Evolutionary conservation across 2,329 filamentous ascomycete species (phyloP).

Genomic region (Fulvia fulva): DNA sequence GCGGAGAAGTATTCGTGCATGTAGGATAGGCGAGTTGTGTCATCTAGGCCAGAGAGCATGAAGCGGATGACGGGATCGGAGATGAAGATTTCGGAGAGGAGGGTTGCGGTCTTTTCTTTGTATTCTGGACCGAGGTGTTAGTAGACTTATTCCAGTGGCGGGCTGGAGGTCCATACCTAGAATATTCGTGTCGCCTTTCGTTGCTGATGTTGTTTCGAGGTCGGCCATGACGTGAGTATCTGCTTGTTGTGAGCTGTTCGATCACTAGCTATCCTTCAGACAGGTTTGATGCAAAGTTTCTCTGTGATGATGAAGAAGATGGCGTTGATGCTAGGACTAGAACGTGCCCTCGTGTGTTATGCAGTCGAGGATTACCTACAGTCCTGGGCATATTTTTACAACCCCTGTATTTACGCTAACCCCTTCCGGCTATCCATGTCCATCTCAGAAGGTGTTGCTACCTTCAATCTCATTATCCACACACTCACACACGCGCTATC

Average conservation of each 20-base stretch:
- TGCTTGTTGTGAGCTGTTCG: not conserved
- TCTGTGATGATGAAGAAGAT: not conserved
- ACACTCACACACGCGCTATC: no score
- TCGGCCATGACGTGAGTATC: not conserved
- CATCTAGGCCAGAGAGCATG: slow-evolving; percentile 18
- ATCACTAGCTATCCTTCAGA: not conserved
- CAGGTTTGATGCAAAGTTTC: not conserved
- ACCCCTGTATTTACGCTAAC: no score
- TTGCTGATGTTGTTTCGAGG: not conserved
- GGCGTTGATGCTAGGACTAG: no score
- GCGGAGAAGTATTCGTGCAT: slow-evolving; percentile 19
- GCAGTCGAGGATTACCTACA: no score
- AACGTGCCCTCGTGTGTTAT: no score
- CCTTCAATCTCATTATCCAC: no score
- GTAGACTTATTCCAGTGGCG: no score
- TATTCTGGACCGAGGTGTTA: slow-evolving; percentile 2
- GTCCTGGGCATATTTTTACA: no score
- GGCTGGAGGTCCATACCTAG: no score
- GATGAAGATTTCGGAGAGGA: slow-evolving; percentile 16
- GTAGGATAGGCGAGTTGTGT: slow-evolving; percentile 12
- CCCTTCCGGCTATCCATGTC: no score
- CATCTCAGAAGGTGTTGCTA: no score
- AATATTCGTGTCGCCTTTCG: not conserved
- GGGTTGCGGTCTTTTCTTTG: not conserved
- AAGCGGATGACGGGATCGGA: slow-evolving; percentile 25